Base-by-base conservation (phyloP, 176 grass and related monocot genomes). In the Metroxylon sagu region DNA sequence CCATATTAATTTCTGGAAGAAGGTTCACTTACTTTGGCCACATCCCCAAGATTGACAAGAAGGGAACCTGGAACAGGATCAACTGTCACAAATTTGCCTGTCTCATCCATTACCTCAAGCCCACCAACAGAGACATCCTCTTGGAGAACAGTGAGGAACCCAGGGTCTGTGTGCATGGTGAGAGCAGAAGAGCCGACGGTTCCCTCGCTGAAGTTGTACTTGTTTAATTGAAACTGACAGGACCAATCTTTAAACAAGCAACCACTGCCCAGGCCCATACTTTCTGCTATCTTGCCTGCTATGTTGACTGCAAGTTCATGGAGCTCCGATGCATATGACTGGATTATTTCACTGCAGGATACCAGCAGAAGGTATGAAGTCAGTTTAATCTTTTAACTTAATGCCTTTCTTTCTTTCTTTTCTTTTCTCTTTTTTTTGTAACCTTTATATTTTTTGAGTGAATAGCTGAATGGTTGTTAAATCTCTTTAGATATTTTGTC, bases 71-170 rank as follows among this genome's bases (percentile, higher is more conserved):
- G 77, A 57, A 82, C 49, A 18, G 70, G 71, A 27, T 79, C 74
- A 0, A 94, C 81, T 53, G 64, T 61, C 4, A 76, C 28, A 71
- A 82, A 94, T 25, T 64, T 56, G 19, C 70, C 77, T 25, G 39
- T 6, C 53, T 29, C 64, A 69, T 94, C 80, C 54, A 85, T 59
- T 31, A 94, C 72, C 80, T 94, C 84, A 19, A 94, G 74, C 21
- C 84, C 89, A 53, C 89, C 84, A 28, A 94, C 89, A 69, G 71
- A 79, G 26, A 85, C 84, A 70, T 94, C 89, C 57, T 94, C 81
- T 66, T 94, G 89, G 30, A 94, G 79, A 54, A 94, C 77, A 66
- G 89, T 88, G 39, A 94, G 70, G 84, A 94, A 88, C 43, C 84
- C 71, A 3, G 80, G 85, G 57, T 88, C 89, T 15, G 89, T 94